Percentiles rank a stretch among this genome's conserved stretches.
Conservation (phyloP, 768 basidiomycete genomes). For the Fomitopsis serialis region DNA sequence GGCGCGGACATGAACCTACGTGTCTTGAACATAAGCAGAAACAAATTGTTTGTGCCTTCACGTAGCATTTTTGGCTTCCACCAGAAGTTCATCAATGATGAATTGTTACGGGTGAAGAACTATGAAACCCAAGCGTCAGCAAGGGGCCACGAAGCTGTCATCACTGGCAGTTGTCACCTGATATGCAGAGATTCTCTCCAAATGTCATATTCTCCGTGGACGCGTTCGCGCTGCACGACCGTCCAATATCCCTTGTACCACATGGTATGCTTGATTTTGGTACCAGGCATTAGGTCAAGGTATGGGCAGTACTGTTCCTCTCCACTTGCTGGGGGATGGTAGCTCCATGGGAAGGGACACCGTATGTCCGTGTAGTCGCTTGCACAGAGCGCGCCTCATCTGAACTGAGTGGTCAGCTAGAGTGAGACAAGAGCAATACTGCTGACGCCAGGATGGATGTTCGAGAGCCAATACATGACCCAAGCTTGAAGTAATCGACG, state of each 20-base stretch:
- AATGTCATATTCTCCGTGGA: slow-evolving; percentile 21
- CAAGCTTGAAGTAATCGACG: slow-evolving; percentile 38
- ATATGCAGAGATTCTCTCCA: background rate
- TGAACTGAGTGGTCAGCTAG: slow-evolving; percentile 9
- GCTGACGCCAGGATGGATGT: slow-evolving; percentile 54
- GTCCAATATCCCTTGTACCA: slow-evolving; percentile 40
- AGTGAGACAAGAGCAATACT: background rate
- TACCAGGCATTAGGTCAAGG: slow-evolving; percentile 5
- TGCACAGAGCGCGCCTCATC: slow-evolving; percentile 18
- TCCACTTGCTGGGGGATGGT: slow-evolving; percentile 5
- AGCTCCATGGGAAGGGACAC: background rate
- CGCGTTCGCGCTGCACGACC: slow-evolving; percentile 27
- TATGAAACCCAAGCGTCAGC: slow-evolving; percentile 43
- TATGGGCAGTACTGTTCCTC: background rate
- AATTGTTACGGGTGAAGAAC: slow-evolving; percentile 43
- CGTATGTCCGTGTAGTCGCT: slow-evolving; percentile 13
- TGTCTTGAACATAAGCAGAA: slow-evolving; percentile 46
- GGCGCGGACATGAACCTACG: slow-evolving; percentile 18
- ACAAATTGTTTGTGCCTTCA: slow-evolving; percentile 46
- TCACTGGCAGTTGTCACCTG: background rate
- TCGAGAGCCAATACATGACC: slow-evolving; percentile 67
- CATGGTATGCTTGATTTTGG: slow-evolving; percentile 28
- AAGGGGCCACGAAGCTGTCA: slow-evolving; percentile 8
- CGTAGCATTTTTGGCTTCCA: slow-evolving; percentile 49
- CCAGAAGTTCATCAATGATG: slow-evolving; percentile 45